These are phyloP conservation scores for Aureobasidium sp. DNA, from an alignment of 2,329 filamentous ascomycete species.

Conservation along the genomic window DNA sequence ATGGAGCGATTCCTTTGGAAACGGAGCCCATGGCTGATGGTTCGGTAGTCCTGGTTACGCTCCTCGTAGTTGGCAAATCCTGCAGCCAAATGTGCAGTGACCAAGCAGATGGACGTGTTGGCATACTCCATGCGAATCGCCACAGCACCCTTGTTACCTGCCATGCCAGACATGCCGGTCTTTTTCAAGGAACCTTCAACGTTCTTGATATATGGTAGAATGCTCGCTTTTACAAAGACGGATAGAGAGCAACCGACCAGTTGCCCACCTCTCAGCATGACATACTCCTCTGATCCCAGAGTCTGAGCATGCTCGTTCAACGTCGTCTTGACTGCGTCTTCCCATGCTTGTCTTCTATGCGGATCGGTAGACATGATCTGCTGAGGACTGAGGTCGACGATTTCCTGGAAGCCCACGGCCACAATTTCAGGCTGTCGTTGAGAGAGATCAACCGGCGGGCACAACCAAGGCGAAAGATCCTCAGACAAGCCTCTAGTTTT, in stretches of 20 bases:
- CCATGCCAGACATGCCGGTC: constrained; percentile 88
- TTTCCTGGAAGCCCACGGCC: constrained; percentile 91
- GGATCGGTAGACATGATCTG: constrained; percentile 99
- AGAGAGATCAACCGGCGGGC: constrained; percentile 50
- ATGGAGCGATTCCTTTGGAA: constrained; percentile 90
- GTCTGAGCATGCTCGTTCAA: constrained; percentile 63
- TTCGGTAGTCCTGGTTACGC: constrained; percentile 84
- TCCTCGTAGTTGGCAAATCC: constrained; percentile 97
- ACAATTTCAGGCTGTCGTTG: constrained; percentile 70
- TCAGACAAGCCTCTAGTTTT: constrained; percentile 66
- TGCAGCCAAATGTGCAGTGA: constrained; percentile 91
- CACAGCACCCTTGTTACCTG: constrained; percentile 95
- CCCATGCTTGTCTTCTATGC: constrained; percentile 75
- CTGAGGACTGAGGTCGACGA: constrained; percentile 93
- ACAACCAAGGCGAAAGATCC: constrained; percentile 81
- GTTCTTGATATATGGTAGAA: constrained; percentile 78
- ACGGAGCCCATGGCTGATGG: constrained; percentile 74
- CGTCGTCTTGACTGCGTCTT: constrained; percentile 65
- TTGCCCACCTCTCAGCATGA: constrained; percentile 82
- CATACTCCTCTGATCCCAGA: constrained; percentile 67
- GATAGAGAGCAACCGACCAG: constrained; percentile 89
- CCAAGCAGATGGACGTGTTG: constrained; percentile 85
- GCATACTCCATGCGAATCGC: constrained; percentile 93
- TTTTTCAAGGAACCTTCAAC: constrained; percentile 96
- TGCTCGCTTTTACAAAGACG: constrained; percentile 76